A percentile compares a stretch with the other conserved stretches of the same genome.
Evolutionary conservation across 1,284 basidiomycete species (phyloP).

Genomic region (Tylopilus orsonianus): DNA sequence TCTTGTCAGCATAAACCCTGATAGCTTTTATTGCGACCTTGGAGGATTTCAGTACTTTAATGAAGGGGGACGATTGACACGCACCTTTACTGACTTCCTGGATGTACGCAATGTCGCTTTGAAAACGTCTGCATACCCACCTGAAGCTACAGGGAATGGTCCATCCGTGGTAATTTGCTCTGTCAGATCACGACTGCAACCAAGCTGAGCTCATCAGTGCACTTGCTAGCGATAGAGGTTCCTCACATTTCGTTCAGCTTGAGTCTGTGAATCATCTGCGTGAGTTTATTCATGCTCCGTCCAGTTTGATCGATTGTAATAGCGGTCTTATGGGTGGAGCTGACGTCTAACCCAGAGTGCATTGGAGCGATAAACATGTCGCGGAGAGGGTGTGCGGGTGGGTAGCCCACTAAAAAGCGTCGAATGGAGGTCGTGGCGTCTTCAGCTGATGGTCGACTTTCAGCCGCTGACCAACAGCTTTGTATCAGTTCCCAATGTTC

Average conservation of each 20-base stretch:
- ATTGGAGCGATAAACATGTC: too few relatives aligned
- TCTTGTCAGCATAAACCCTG: constrained; percentile 2
- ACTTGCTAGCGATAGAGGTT: not conserved
- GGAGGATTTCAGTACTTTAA: not conserved
- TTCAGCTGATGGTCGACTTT: constrained; percentile 7
- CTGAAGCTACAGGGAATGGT: not conserved
- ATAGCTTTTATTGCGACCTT: constrained; percentile 15
- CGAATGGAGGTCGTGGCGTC: too few relatives aligned
- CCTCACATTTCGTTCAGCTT: not conserved
- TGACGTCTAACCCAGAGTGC: too few relatives aligned
- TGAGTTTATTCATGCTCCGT: too few relatives aligned
- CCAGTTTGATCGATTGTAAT: too few relatives aligned
- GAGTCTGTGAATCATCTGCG: not conserved
- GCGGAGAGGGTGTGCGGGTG: too few relatives aligned
- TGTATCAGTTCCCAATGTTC: constrained; percentile 13
- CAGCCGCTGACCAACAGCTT: constrained; percentile 5
- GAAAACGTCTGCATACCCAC: constrained; percentile 2
- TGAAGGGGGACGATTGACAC: not conserved
- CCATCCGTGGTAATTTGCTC: not conserved
- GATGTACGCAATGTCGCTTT: not conserved
- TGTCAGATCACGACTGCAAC: not conserved
- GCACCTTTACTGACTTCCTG: not conserved
- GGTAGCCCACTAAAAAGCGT: too few relatives aligned
- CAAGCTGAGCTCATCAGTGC: not conserved
- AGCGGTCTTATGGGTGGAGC: too few relatives aligned